Evolutionary conservation across 305 asterid species (phyloP).

Genomic region (Fraxinus platypoda): DNA sequence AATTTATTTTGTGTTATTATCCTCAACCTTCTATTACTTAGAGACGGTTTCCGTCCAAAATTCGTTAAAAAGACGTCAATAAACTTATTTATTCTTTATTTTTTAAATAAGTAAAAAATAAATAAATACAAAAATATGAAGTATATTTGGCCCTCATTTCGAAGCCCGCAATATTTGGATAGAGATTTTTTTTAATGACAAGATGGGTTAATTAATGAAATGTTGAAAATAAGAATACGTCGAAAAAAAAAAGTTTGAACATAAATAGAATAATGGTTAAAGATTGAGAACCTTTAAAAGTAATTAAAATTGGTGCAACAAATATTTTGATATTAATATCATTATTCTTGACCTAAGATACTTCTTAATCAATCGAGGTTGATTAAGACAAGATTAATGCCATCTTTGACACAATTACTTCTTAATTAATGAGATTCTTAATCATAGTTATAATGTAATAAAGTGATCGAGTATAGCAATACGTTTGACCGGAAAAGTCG

Average conservation of each 20-base stretch:
- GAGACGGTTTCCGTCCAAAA: not conserved
- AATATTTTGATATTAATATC: no score
- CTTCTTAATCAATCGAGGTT: not conserved
- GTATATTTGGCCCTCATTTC: not conserved
- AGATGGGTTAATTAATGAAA: no score
- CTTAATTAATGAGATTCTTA: not conserved
- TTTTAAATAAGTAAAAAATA: no score
- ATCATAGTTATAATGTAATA: not conserved
- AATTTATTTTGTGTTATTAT: no score
- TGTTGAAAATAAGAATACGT: not conserved
- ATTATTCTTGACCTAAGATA: not conserved
- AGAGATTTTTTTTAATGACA: not conserved
- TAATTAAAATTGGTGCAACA: not conserved
- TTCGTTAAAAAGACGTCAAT: not conserved
- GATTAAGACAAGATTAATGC: not conserved
- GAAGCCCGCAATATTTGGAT: not conserved
- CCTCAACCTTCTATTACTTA: not conserved
- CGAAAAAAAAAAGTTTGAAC: not conserved
- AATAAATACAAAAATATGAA: no score
- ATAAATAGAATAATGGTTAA: not conserved
- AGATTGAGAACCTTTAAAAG: not conserved
- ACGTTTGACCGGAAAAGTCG: no score
- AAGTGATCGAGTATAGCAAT: no score
- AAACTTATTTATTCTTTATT: not conserved
- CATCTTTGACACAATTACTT: not conserved